Percentiles rank a stretch among this genome's conserved stretches.
Conservation (phyloP, 441 rosid species). For the Erodium texanum region DNA sequence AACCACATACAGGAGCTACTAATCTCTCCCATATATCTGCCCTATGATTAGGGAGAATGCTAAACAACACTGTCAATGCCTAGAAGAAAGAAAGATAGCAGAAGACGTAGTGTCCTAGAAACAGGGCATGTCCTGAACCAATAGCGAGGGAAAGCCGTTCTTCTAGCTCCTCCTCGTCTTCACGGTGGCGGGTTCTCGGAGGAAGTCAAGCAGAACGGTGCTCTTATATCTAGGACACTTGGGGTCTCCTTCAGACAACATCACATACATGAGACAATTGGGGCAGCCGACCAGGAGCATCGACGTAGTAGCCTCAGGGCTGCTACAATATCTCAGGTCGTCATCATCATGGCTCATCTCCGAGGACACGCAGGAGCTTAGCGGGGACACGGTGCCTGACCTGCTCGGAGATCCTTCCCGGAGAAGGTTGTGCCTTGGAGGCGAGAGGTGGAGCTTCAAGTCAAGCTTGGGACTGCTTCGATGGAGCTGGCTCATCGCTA, state of each 20-base stretch:
- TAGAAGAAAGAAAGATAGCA: constrained; percentile 15
- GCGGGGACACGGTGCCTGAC: constrained; percentile 60
- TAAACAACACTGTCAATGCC: constrained; percentile 36
- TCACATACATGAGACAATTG: constrained; percentile 91
- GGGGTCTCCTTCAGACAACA: constrained; percentile 87
- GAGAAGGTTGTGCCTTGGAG: constrained; percentile 43
- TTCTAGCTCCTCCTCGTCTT: constrained; percentile 39
- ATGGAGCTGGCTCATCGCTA: constrained; percentile 57
- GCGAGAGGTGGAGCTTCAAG: constrained; percentile 81
- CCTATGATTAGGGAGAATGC: constrained; percentile 18
- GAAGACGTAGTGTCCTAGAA: constrained; percentile 22
- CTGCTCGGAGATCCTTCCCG: constrained; percentile 43
- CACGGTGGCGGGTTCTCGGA: constrained; percentile 33
- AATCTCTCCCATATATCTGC: constrained; percentile 24
- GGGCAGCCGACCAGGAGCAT: constrained; percentile 97
- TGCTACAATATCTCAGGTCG: constrained; percentile 32
- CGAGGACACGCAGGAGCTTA: constrained; percentile 84
- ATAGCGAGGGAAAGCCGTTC: neutral
- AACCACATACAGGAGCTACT: constrained; percentile 16
- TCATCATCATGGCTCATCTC: constrained; percentile 53
- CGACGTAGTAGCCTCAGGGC: constrained; percentile 68
- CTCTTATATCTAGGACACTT: constrained; percentile 96
- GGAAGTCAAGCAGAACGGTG: constrained; percentile 88
- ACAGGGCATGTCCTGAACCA: constrained; percentile 14
- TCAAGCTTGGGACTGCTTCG: constrained; percentile 60